A percentile compares a stretch with the other conserved stretches of the same genome.
phyloP scores from a whole-genome alignment of 306 rosid genomes.

The Dalbergia oliveri region DNA sequence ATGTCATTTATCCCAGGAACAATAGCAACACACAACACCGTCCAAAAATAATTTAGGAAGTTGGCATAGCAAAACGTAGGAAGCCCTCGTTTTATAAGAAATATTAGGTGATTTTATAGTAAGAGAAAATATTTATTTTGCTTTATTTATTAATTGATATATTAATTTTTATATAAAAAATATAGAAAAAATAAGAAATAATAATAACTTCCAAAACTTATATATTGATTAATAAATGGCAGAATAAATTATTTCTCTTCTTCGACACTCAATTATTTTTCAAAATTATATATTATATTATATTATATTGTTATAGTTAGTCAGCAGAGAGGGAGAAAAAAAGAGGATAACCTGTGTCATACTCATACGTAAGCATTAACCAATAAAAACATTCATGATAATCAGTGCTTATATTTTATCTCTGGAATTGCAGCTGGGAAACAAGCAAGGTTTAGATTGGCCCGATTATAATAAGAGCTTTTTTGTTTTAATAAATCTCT shows the following conservation, averaged over 20 bases:
- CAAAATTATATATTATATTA: neutral
- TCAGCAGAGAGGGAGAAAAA: neutral
- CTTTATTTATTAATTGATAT: too few relatives aligned
- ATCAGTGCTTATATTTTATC: neutral
- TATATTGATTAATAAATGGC: too few relatives aligned
- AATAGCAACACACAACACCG: neutral
- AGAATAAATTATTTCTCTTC: too few relatives aligned
- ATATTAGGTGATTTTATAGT: too few relatives aligned
- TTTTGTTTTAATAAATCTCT: too few relatives aligned
- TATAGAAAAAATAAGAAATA: too few relatives aligned
- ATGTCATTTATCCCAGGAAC: neutral
- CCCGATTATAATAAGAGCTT: neutral
- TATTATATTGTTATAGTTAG: neutral
- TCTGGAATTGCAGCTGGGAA: neutral
- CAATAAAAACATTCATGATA: neutral
- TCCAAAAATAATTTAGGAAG: neutral
- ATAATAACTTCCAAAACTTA: too few relatives aligned
- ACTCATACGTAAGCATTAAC: slow-evolving; percentile 2
- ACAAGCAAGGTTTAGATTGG: neutral
- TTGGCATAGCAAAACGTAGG: neutral
- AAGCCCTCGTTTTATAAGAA: neutral
- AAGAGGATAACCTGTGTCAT: neutral
- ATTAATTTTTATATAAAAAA: too few relatives aligned
- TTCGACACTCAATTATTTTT: too few relatives aligned
- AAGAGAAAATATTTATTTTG: too few relatives aligned